These are phyloP conservation scores for Flaveria sonorensis DNA, from an alignment of 129 eudicot species.

Conservation along the genomic window DNA sequence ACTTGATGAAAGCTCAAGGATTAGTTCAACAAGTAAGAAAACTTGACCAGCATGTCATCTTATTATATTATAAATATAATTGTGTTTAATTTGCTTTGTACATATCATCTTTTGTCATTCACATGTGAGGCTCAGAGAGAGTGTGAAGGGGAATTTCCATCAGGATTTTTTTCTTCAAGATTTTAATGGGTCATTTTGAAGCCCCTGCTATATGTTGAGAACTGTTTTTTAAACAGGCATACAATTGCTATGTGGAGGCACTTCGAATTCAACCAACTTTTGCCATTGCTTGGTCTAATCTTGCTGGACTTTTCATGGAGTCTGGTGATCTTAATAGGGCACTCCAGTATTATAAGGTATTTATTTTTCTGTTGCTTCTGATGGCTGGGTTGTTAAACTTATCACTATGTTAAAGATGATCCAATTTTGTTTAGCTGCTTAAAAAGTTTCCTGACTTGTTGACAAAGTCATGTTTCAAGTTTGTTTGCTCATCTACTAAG, in stretches of 20 bases:
- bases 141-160: constrained; percentile 14
- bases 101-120: constrained; percentile 11
- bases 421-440: constrained; percentile 20
- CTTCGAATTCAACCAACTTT: constrained; percentile 87
- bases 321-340: constrained; percentile 85
- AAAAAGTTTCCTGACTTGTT: constrained; percentile 5
- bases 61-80: constrained; percentile 7
- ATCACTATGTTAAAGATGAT: background rate
- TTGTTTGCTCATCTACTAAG: constrained; percentile 8
- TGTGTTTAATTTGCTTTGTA: background rate
- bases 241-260: constrained; percentile 90
- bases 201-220: constrained; percentile 28
- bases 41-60: constrained; percentile 1
- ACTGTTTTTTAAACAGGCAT: constrained; percentile 58
- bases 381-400: background rate
- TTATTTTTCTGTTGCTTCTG: background rate
- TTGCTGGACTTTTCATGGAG: constrained; percentile 96
- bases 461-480: background rate
- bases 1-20: constrained; percentile 99
- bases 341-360: constrained; percentile 90
- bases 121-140: constrained; percentile 1
- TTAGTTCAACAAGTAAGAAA: constrained; percentile 72
- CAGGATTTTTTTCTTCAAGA: background rate
- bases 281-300: constrained; percentile 98
- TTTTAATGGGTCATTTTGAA: constrained; percentile 21